Evolutionary conservation across 805 yeast species (phyloP).

Genomic region (Komagataella ulmi): DNA sequence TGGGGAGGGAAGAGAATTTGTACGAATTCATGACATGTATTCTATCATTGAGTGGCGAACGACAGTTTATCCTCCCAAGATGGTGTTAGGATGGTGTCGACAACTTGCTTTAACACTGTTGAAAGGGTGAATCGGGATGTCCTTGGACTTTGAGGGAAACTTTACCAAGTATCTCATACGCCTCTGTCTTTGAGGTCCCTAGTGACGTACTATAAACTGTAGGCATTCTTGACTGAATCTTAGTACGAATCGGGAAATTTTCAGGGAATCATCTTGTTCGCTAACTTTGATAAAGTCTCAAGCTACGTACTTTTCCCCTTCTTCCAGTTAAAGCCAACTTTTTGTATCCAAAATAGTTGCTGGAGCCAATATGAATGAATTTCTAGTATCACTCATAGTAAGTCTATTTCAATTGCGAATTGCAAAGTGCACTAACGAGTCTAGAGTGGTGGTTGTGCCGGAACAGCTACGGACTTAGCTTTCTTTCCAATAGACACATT

Average conservation of each 20-base stretch:
- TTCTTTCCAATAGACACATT: constrained; percentile 95
- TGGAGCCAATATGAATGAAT: constrained; percentile 4
- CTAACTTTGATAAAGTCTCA: background rate
- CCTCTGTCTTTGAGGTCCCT: background rate
- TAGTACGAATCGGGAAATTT: background rate
- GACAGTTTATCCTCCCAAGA: background rate
- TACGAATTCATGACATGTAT: background rate
- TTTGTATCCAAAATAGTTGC: background rate
- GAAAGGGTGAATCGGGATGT: background rate
- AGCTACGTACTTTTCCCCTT: background rate
- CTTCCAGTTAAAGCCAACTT: background rate
- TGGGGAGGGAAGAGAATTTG: background rate
- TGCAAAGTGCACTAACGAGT: background rate
- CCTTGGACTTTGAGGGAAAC: background rate
- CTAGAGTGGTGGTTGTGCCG: constrained; percentile 86
- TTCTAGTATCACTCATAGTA: constrained; percentile 8
- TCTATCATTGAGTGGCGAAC: background rate
- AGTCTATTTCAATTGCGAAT: background rate
- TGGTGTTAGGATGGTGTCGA: background rate
- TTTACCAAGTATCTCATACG: background rate
- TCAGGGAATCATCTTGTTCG: background rate
- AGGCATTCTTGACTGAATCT: background rate
- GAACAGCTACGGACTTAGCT: constrained; percentile 87
- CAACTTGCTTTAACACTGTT: background rate
- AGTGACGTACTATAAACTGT: no score